phyloP scores from a whole-genome alignment of 768 basidiomycete species.

The Tylopilus felleus region DNA sequence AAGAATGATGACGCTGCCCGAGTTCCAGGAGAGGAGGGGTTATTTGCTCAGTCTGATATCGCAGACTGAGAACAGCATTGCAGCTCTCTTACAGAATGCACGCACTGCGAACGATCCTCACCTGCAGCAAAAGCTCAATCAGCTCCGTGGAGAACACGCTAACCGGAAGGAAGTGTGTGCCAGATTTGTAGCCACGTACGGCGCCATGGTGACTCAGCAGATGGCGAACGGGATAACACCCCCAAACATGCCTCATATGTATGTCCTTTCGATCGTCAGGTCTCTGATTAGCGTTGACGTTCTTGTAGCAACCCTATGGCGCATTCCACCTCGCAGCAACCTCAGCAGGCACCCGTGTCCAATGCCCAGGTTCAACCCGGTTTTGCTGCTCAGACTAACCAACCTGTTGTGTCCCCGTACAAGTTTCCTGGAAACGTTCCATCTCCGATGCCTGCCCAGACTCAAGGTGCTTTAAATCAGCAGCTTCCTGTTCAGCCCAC shows the following conservation, averaged over 20 bases:
- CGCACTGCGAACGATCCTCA: slow-evolving; percentile 18
- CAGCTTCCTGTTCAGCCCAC: slow-evolving; percentile 34
- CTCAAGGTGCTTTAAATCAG: slow-evolving; percentile 17
- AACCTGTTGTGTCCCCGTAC: slow-evolving; percentile 14
- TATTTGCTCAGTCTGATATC: slow-evolving; percentile 8
- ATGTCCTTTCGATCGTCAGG: slow-evolving; percentile 11
- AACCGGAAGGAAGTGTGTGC: slow-evolving; percentile 38
- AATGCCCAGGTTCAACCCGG: slow-evolving; percentile 20
- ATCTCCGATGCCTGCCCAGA: slow-evolving; percentile 23
- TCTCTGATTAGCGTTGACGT: slow-evolving; percentile 4
- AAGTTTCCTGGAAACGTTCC: slow-evolving; percentile 17
- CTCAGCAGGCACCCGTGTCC: slow-evolving; percentile 14
- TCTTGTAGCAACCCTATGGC: slow-evolving; percentile 18
- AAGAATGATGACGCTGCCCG: slow-evolving; percentile 14
- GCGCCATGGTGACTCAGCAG: slow-evolving; percentile 24
- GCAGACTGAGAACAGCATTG: slow-evolving; percentile 16
- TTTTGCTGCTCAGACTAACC: slow-evolving; percentile 18
- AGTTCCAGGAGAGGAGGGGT: slow-evolving; percentile 24
- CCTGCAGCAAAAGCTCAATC: slow-evolving; percentile 14
- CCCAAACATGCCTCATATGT: slow-evolving; percentile 34
- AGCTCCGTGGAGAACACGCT: slow-evolving; percentile 21
- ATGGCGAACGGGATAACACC: slow-evolving; percentile 22
- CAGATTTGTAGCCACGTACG: slow-evolving; percentile 35
- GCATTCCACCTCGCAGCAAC: slow-evolving; percentile 18
- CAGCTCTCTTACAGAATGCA: slow-evolving; percentile 1